Conservation (phyloP, 208 protist species). For the Trypanosoma vivax region DNA sequence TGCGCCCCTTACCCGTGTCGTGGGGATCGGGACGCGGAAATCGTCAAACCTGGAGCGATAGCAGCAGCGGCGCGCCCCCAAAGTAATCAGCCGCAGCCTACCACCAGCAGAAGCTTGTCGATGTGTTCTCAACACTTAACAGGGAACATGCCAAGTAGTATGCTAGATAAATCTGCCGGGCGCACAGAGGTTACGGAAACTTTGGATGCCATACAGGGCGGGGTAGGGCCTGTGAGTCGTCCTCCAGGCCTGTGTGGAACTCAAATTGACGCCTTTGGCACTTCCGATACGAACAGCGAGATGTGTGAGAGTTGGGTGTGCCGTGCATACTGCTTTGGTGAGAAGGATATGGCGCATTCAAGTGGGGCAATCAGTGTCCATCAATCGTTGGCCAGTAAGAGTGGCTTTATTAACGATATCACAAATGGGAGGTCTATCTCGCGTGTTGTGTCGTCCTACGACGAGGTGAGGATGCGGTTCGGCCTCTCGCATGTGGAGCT, state of each 20-base stretch:
- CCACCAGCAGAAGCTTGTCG: too few relatives aligned
- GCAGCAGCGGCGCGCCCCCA: not conserved
- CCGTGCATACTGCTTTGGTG: slow-evolving; percentile 64
- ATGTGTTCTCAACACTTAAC: too few relatives aligned
- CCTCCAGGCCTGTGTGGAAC: too few relatives aligned
- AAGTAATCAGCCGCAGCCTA: too few relatives aligned
- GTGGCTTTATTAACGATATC: slow-evolving; percentile 66
- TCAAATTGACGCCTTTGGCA: too few relatives aligned
- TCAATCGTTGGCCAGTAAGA: slow-evolving; percentile 52
- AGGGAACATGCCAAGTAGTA: too few relatives aligned
- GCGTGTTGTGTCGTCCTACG: slow-evolving; percentile 44
- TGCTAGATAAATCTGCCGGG: too few relatives aligned
- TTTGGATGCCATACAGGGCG: too few relatives aligned
- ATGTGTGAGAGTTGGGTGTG: slow-evolving; percentile 69
- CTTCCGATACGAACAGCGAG: not conserved
- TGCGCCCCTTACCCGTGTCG: not conserved
- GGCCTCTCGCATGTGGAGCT: slow-evolving; percentile 80
- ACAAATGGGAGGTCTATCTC: slow-evolving; percentile 61
- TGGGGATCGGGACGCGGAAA: not conserved
- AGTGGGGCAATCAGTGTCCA: slow-evolving; percentile 80
- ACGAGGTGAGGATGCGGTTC: slow-evolving; percentile 57
- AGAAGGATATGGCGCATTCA: slow-evolving; percentile 50
- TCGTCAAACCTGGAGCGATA: not conserved
- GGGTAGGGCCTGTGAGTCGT: too few relatives aligned
- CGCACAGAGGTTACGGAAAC: too few relatives aligned